phyloP scores from a whole-genome alignment of 208 protist species.

The Acanthamoeba healyi region DNA sequence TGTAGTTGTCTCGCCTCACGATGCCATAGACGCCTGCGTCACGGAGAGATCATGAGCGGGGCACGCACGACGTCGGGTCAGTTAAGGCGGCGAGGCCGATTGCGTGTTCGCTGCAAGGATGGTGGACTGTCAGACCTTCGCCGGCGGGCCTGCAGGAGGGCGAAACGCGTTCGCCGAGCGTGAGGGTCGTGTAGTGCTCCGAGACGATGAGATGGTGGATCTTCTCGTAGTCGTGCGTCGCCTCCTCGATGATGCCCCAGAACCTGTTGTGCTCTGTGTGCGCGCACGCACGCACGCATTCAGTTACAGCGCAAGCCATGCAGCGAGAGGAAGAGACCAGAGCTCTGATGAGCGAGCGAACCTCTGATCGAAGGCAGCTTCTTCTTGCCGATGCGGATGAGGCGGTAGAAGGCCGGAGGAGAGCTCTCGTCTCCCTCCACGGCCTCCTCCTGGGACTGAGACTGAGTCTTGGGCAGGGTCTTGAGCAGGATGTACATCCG shows the following conservation, averaged over 20 bases:
- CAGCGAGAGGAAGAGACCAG: too few relatives aligned
- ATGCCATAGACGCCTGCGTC: background rate
- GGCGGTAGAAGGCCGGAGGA: background rate
- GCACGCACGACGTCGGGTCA: background rate
- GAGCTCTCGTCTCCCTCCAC: background rate
- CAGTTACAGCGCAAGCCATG: too few relatives aligned
- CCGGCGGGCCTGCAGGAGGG: constrained; percentile 11
- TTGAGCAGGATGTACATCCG: constrained; percentile 59
- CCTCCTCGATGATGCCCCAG: constrained; percentile 50
- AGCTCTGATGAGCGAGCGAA: background rate
- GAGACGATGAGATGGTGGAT: constrained; percentile 53
- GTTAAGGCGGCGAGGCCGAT: too few relatives aligned
- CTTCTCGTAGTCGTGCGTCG: constrained; percentile 40
- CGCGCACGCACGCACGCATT: background rate
- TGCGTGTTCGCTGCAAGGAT: too few relatives aligned
- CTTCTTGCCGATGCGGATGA: constrained; percentile 47
- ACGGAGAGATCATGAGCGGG: background rate
- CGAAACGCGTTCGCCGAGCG: background rate
- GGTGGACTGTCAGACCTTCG: too few relatives aligned
- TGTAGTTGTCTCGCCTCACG: constrained; percentile 44
- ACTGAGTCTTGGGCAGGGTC: background rate
- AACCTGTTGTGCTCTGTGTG: constrained; percentile 43
- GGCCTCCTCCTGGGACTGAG: background rate
- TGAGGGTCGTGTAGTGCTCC: constrained; percentile 43
- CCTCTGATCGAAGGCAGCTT: constrained; percentile 43